Evolutionary conservation across 768 basidiomycete species (phyloP), one percentile per base, ranked within the genome.

Genomic region (Mrakia frigida): DNA sequence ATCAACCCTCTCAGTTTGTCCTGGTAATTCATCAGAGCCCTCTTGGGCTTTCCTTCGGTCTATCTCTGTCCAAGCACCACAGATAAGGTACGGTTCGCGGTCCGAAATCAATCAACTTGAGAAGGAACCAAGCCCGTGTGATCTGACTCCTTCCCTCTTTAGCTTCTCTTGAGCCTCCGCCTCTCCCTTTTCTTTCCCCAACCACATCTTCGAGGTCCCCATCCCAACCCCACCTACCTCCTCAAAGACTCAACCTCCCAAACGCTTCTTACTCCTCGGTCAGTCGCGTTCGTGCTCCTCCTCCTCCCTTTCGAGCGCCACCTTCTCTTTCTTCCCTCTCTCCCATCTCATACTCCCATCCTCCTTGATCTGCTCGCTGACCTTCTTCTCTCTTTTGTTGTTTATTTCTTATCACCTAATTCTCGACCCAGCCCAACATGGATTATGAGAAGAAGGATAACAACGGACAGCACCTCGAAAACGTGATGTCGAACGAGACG

Each of bases 381-480:
- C 61, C 59, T 63, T 23, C 31, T 37, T 37, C 61, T 35, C 14
- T 33, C 21, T 63, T 7, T 37, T 11, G 33, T 33, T 14, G n/a
- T 14, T 33, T 5, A 23, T 23, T 28, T 59, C 56, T 9, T 23
- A 59, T 23, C 56, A 23, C 56, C 28, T 23, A 23, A 59, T n/a
- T n/a, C n/a, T n/a, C n/a, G n/a, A n/a, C 46, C 18, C 56, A 56
- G 56, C n/a, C 61, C 61, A 23, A 9, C 25, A 31, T 63, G n/a
- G 61, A 63, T 14, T 28, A 28, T 14, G 61, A 63, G 61, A 63
- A 63, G 61, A 63, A 63, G 61, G 61, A 33, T 28, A 23, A n/a
- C 31, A 7, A 9, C 6, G 61, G 56, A 10, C 6, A 37, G 31
- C 61, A 63, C 2, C 61, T 63, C 33, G 61, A 63, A 11, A 63